Base-by-base conservation (phyloP, 1,284 basidiomycete species). In the Somion occarium region DNA sequence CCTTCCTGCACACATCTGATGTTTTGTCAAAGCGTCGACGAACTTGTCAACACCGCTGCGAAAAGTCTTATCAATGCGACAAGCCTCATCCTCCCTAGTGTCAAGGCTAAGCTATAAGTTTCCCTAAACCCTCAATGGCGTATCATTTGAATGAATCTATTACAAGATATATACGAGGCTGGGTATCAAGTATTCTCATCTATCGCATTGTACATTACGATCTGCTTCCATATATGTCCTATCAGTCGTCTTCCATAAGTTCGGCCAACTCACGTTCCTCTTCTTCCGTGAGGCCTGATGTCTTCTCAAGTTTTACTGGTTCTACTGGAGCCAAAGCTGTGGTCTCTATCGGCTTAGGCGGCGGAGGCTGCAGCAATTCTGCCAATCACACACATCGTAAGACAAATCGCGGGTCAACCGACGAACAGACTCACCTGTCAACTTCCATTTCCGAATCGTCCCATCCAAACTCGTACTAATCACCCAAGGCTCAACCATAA, bases 381-480 rank as follows among this genome's bases (percentile, higher is more conserved):
- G 51, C 38, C n/a, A 22, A 44, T 37, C 37, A 42, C 13, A 24
- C 42, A 18, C 7, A 34, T 15, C 7, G n/a, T 23, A 27, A 41
- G 34, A 55, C 37, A n/a, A 34, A n/a, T 27, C 5, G 19, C 9
- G 18, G 43, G 30, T 45, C 20, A 22, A 27, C 13, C 12, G 7
- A 41, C 7, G 11, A 19, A 27, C 13, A 26, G 20, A 66, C 80
- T 51, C 58, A 89, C 91, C 90, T 58, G 71, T 69, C 25, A 94
- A 66, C 60, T 73, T 79, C 92, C 93, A 97, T 60, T 81, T 82
- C 55, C 93, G 73, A 38, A 97, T 72, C 5, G 93, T 96, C 26
- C 84, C 82, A 65, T 98, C 94, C 49, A 98, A 68, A 63, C 91
- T 85, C 0, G 84, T 79, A 50, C 85, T 93, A 38, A 97, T 69